Conservation (phyloP, 169 alveolate genomes). For the Babesia ovis region DNA sequence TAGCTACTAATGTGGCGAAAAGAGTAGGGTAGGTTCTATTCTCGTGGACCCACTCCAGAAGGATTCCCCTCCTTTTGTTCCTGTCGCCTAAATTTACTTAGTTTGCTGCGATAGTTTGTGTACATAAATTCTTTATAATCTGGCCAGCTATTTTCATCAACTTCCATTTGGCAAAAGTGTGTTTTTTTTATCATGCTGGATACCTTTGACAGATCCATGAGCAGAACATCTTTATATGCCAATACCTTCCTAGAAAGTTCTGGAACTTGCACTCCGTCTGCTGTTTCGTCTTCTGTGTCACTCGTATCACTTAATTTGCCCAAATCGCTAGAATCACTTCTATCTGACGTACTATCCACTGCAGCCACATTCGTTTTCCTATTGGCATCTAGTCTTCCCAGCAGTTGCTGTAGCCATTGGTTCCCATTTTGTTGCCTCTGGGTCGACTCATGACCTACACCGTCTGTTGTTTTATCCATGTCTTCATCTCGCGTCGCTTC, state of each 20-base stretch:
- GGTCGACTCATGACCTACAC: too few relatives aligned
- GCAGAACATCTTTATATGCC: conserved; percentile 2
- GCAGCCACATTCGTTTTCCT: neutral
- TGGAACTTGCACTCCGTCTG: neutral
- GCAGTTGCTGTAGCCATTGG: neutral
- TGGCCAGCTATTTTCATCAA: conserved; percentile 5
- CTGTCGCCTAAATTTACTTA: conserved; percentile 2
- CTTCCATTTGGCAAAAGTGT: conserved; percentile 28
- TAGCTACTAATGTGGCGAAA: neutral
- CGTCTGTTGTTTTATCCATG: too few relatives aligned
- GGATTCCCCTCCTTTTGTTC: neutral
- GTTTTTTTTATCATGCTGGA: conserved; percentile 11
- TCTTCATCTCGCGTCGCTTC: too few relatives aligned
- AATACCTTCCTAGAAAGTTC: neutral
- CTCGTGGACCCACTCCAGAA: neutral
- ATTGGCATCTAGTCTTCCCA: conserved; percentile 12
- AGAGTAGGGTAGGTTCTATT: neutral
- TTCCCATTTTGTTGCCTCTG: too few relatives aligned
- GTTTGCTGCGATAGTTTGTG: conserved; percentile 8
- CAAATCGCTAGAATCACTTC: neutral
- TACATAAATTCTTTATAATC: conserved; percentile 27
- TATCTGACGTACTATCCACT: neutral
- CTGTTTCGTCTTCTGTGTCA: neutral
- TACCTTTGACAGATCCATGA: neutral
- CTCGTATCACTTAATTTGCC: too few relatives aligned